A percentile compares a stretch with the other conserved stretches of the same genome.
Conservation (phyloP, 192 early-diverging fungal genomes). For the Backusella psychrophila region DNA sequence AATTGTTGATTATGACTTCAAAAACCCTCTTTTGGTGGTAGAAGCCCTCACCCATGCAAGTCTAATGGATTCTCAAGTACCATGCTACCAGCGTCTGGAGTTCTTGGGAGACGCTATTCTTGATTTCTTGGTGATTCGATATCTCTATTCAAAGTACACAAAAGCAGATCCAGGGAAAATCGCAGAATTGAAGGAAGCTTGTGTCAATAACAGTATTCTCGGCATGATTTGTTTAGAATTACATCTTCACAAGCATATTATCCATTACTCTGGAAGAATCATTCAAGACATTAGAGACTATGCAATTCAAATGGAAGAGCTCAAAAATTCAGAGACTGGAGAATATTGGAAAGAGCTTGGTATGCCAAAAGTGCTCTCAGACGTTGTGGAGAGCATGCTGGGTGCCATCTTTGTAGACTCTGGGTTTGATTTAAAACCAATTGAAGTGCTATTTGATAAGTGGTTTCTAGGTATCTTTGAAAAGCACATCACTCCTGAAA, state of each 20-base stretch:
- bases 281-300: constrained; percentile 56
- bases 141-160: constrained; percentile 68
- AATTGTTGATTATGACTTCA: constrained; percentile 68
- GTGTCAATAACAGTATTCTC: constrained; percentile 85
- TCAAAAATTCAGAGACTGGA: constrained; percentile 24
- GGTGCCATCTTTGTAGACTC: constrained; percentile 88
- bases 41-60: constrained; percentile 91
- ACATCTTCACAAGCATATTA: constrained; percentile 64
- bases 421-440: constrained; percentile 59
- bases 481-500: constrained; percentile 39
- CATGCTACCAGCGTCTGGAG: constrained; percentile 90
- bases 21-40: constrained; percentile 56
- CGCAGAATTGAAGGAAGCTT: constrained; percentile 78
- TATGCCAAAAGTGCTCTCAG: constrained; percentile 85
- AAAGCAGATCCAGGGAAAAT: constrained; percentile 72
- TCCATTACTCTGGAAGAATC: constrained; percentile 59
- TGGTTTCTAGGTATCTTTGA: constrained; percentile 38
- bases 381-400: constrained; percentile 81
- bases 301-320: constrained; percentile 41
- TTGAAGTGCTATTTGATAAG: constrained; percentile 36
- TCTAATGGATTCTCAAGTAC: constrained; percentile 42
- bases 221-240: constrained; percentile 61
- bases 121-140: constrained; percentile 72
- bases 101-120: constrained; percentile 82
- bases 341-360: constrained; percentile 76